These are phyloP conservation scores for Apiotrichum gamsii DNA, from an alignment of 1,284 basidiomycete genomes.

Conservation along the genomic window DNA sequence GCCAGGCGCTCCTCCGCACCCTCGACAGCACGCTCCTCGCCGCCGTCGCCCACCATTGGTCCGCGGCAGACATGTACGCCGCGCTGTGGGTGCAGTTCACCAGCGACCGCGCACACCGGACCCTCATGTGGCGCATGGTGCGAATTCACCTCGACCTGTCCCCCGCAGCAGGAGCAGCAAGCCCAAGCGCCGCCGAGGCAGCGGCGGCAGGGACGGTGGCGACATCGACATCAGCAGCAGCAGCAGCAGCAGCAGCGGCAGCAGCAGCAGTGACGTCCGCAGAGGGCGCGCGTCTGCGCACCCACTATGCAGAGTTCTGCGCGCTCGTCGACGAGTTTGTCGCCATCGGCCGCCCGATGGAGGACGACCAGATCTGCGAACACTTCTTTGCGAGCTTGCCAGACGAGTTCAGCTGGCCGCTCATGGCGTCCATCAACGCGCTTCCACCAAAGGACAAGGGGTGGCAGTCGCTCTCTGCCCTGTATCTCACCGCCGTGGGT, in stretches of 20 bases:
- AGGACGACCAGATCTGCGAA: constrained; percentile 1
- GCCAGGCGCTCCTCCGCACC: neutral
- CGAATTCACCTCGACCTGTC: neutral
- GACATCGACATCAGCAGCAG: no score
- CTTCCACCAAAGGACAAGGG: no score
- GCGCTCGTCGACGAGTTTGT: neutral
- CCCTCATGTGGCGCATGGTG: constrained; percentile 1
- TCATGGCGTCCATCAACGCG: neutral
- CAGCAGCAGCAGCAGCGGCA: no score
- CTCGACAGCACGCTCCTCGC: neutral
- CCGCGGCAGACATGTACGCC: neutral
- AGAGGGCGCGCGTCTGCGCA: neutral
- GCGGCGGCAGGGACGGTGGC: no score
- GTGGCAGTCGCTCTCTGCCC: no score
- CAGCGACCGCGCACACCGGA: constrained; percentile 2
- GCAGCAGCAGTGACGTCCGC: no score
- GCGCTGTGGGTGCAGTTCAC: neutral
- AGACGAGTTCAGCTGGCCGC: neutral
- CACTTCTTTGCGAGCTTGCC: neutral
- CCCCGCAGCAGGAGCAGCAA: no score
- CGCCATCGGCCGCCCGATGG: neutral
- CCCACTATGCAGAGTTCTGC: neutral
- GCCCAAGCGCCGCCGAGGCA: no score
- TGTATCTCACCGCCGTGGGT: no score
- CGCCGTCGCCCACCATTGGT: neutral